phyloP scores from a whole-genome alignment of 2,329 filamentous ascomycete species.

The Aspergillus fumigatiaffinis region DNA sequence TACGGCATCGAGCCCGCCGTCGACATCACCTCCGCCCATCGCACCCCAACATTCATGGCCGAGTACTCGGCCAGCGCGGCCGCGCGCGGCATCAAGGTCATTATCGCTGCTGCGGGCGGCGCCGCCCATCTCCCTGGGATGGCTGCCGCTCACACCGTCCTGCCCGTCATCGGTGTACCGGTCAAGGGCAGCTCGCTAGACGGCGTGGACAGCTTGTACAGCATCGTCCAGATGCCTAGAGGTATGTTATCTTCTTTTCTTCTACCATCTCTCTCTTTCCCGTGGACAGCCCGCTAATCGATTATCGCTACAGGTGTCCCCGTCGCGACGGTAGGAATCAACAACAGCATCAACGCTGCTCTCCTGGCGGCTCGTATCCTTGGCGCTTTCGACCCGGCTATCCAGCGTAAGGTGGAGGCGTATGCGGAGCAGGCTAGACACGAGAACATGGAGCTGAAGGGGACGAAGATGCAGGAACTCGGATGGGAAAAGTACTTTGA shows the following conservation, averaged over 20 bases:
- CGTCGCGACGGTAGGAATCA: constrained; percentile 72
- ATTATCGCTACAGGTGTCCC: constrained; percentile 55
- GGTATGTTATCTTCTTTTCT: constrained; percentile 37
- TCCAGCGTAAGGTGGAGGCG: constrained; percentile 41
- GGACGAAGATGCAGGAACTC: constrained; percentile 39
- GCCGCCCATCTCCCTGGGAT: constrained; percentile 73
- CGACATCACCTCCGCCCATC: constrained; percentile 54
- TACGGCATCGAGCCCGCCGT: constrained; percentile 44
- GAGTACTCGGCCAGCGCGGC: constrained; percentile 62
- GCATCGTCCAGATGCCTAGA: constrained; percentile 72
- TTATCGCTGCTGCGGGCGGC: constrained; percentile 73
- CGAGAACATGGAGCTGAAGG: constrained; percentile 43
- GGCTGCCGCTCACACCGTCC: constrained; percentile 64
- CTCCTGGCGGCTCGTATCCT: constrained; percentile 67
- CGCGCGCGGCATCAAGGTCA: constrained; percentile 63
- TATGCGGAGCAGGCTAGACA: constrained; percentile 40
- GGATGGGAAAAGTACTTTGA: constrained; percentile 45
- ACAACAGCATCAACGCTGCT: constrained; percentile 74
- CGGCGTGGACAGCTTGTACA: constrained; percentile 66
- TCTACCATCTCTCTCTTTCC: not conserved
- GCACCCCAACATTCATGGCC: constrained; percentile 68
- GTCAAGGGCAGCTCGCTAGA: constrained; percentile 71
- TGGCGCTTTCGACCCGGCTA: constrained; percentile 46
- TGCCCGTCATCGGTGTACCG: constrained; percentile 75
- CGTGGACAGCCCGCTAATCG: not conserved